These are phyloP conservation scores for Paecilomyces dactylethromorphus DNA, from an alignment of 2,329 filamentous ascomycete genomes.

Conservation along the genomic window DNA sequence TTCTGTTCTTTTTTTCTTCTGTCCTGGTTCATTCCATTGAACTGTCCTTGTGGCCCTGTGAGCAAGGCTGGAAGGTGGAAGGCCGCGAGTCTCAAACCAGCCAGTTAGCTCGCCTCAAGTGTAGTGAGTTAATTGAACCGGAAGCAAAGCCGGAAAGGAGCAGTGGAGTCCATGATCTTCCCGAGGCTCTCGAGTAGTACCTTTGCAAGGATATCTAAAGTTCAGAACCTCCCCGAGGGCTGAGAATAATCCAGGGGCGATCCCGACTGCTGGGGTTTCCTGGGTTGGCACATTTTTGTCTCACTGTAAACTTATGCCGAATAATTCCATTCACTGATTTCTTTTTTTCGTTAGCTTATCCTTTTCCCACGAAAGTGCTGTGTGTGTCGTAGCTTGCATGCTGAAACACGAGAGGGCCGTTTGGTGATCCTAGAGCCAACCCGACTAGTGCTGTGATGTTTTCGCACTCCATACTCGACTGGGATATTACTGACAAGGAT, in stretches of 20 bases:
- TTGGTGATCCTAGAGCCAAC: not conserved
- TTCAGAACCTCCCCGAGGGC: not conserved
- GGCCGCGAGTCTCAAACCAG: not conserved
- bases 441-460: not conserved
- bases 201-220: not conserved
- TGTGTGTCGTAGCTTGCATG: not conserved
- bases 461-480: not conserved
- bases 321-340: not conserved
- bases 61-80: not conserved
- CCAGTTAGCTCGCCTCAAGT: not conserved
- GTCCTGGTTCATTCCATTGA: not conserved
- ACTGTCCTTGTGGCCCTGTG: not conserved
- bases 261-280: not conserved
- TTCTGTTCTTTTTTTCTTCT: not conserved
- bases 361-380: not conserved
- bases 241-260: not conserved
- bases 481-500: not conserved
- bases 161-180: not conserved
- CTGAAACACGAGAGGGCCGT: not conserved
- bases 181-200: not conserved
- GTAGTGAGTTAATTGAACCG: not conserved
- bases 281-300: not conserved
- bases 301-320: not conserved
- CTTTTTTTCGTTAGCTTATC: not conserved
- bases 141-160: not conserved